A percentile compares a stretch with the other conserved stretches of the same genome.
These are phyloP conservation scores for Ceratocystis colombiana DNA, from an alignment of 2,329 filamentous ascomycete genomes.

Conservation along the genomic window DNA sequence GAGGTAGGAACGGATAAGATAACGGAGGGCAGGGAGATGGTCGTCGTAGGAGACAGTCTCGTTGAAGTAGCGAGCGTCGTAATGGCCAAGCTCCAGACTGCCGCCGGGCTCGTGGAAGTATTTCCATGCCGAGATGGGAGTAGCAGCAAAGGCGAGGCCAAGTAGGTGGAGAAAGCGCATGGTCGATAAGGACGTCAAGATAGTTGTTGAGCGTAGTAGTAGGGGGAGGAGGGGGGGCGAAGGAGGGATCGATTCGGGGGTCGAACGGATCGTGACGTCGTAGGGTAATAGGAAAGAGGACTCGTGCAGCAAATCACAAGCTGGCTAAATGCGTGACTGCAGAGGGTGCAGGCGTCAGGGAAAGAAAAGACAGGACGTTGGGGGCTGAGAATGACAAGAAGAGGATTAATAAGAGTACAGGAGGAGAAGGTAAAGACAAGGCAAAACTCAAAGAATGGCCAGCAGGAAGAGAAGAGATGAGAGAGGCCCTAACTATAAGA, in stretches of 20 bases:
- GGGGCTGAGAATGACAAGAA: neutral
- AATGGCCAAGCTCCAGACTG: constrained; percentile 55
- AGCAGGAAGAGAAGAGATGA: too few relatives aligned
- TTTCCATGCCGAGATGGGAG: constrained; percentile 35
- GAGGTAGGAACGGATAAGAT: constrained; percentile 67
- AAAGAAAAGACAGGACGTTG: constrained; percentile 2
- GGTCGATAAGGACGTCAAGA: neutral
- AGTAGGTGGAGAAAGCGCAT: constrained; percentile 25
- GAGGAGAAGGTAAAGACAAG: neutral
- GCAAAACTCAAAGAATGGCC: too few relatives aligned
- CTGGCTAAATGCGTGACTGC: neutral
- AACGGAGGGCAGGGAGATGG: constrained; percentile 53
- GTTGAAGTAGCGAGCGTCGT: constrained; percentile 62
- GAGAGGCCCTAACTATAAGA: too few relatives aligned
- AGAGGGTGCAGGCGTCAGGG: neutral
- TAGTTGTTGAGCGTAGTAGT: neutral
- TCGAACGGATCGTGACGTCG: neutral
- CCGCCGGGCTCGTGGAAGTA: constrained; percentile 58
- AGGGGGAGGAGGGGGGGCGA: neutral
- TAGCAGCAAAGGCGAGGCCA: constrained; percentile 20
- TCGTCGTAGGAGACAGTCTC: constrained; percentile 54
- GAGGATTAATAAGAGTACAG: neutral
- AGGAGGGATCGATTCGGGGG: neutral
- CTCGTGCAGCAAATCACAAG: too few relatives aligned
- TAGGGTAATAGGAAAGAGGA: neutral